phyloP scores from a whole-genome alignment of 164 flowering plant genomes.

The Litsea cubeba region DNA sequence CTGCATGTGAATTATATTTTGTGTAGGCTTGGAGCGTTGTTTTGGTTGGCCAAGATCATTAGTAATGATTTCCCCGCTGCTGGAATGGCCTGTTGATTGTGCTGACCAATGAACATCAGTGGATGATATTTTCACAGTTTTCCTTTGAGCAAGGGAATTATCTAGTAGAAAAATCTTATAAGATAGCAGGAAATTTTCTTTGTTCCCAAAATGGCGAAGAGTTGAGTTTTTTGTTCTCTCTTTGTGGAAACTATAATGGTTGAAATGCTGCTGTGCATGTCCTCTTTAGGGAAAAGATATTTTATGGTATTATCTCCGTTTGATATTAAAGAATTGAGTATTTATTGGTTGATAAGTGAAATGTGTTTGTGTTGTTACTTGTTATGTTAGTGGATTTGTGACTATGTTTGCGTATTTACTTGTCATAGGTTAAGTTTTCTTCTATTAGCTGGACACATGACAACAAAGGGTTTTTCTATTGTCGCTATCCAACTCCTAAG shows the following conservation, averaged over 20 bases:
- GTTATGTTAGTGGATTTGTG: neutral
- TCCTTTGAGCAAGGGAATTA: too few species aligned
- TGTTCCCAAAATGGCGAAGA: neutral
- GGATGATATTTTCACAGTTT: too few species aligned
- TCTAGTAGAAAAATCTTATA: too few species aligned
- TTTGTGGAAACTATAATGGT: neutral
- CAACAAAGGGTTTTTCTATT: conserved; percentile 87
- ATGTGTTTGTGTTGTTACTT: neutral
- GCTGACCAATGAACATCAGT: too few species aligned
- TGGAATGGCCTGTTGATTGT: too few species aligned
- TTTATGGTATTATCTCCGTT: neutral
- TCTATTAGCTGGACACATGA: conserved; percentile 87
- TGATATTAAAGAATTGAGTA: neutral
- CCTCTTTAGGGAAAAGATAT: neutral
- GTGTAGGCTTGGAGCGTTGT: too few species aligned
- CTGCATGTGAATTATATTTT: too few species aligned
- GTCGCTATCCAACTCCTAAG: conserved; percentile 91
- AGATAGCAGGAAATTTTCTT: neutral
- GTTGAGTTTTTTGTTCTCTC: neutral
- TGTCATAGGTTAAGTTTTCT: conserved; percentile 82
- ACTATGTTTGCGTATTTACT: neutral
- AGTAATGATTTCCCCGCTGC: too few species aligned
- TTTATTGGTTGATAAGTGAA: neutral
- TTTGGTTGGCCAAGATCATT: too few species aligned
- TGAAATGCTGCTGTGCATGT: neutral